Percentiles rank a stretch among this genome's conserved stretches.
Evolutionary conservation across 2,329 filamentous ascomycete genomes (phyloP).

Genomic region (Ustilaginoidea virens): DNA sequence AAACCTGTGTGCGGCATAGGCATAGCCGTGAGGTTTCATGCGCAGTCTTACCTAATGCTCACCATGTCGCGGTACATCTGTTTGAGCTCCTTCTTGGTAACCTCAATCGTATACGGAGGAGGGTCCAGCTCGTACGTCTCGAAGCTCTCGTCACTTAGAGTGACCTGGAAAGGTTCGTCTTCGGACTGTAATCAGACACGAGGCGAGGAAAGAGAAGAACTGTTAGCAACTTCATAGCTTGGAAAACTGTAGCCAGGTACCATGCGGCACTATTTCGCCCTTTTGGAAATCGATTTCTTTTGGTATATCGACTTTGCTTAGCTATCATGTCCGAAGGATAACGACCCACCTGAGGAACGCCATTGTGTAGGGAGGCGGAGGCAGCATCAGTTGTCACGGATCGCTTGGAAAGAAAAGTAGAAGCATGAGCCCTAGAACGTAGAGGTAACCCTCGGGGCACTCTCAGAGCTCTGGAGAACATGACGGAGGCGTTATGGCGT

Average conservation of each 20-base stretch:
- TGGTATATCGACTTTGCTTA: no score
- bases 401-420: slow-evolving; percentile 40
- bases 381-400: slow-evolving; percentile 92
- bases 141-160: slow-evolving; percentile 95
- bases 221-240: slow-evolving; percentile 8
- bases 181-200: slow-evolving; percentile 74
- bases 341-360: slow-evolving; percentile 32
- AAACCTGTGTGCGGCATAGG: not conserved
- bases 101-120: slow-evolving; percentile 78
- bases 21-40: not conserved
- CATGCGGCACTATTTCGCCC: no score
- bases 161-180: slow-evolving; percentile 82
- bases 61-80: slow-evolving; percentile 99
- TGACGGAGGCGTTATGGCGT: slow-evolving; percentile 22
- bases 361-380: slow-evolving; percentile 74
- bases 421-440: slow-evolving; percentile 29
- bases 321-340: not conserved
- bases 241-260: no score
- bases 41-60: slow-evolving; percentile 57
- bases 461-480: slow-evolving; percentile 59
- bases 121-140: slow-evolving; percentile 99
- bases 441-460: slow-evolving; percentile 43
- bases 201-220: not conserved
- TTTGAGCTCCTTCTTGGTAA: slow-evolving; percentile 96
- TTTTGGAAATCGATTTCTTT: no score